phyloP scores from a whole-genome alignment of 2,329 filamentous ascomycete species.

The Microthyrium microscopicum region DNA sequence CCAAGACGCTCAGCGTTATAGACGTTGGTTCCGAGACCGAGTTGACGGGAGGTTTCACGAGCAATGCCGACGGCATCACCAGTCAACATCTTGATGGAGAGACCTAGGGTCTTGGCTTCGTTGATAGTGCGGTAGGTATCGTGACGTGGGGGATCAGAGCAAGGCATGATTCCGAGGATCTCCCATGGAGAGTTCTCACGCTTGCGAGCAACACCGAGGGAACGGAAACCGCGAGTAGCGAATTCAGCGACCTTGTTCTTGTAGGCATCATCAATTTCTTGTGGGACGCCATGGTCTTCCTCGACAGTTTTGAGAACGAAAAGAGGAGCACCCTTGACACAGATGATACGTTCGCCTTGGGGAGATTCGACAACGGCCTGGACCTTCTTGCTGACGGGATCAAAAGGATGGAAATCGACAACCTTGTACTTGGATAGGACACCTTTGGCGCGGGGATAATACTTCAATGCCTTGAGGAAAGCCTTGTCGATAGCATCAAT shows the following conservation, averaged over 20 bases:
- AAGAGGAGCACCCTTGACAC: slow-evolving; percentile 80
- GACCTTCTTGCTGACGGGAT: slow-evolving; percentile 88
- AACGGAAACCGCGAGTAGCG: slow-evolving; percentile 83
- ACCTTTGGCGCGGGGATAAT: slow-evolving; percentile 67
- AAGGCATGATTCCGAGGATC: slow-evolving; percentile 89
- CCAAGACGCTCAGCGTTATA: slow-evolving; percentile 88
- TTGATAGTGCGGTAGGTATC: slow-evolving; percentile 82
- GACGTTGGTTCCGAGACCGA: slow-evolving; percentile 81
- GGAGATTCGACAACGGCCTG: slow-evolving; percentile 69
- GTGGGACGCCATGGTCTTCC: slow-evolving; percentile 64
- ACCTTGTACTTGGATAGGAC: slow-evolving; percentile 73
- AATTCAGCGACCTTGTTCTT: slow-evolving; percentile 89
- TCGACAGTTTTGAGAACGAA: slow-evolving; percentile 78
- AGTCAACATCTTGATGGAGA: slow-evolving; percentile 92
- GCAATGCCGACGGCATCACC: slow-evolving; percentile 89
- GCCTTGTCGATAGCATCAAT: slow-evolving; percentile 92
- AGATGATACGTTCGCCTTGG: slow-evolving; percentile 68
- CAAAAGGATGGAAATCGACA: slow-evolving; percentile 72
- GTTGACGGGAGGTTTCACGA: slow-evolving; percentile 77
- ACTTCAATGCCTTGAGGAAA: slow-evolving; percentile 71
- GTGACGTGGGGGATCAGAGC: slow-evolving; percentile 78
- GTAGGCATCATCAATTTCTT: slow-evolving; percentile 65
- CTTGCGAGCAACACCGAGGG: slow-evolving; percentile 84
- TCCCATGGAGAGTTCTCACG: slow-evolving; percentile 69
- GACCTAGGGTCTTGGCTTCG: slow-evolving; percentile 72